Base-by-base conservation (phyloP, 306 rosid genomes). In the Pueraria montana region DNA sequence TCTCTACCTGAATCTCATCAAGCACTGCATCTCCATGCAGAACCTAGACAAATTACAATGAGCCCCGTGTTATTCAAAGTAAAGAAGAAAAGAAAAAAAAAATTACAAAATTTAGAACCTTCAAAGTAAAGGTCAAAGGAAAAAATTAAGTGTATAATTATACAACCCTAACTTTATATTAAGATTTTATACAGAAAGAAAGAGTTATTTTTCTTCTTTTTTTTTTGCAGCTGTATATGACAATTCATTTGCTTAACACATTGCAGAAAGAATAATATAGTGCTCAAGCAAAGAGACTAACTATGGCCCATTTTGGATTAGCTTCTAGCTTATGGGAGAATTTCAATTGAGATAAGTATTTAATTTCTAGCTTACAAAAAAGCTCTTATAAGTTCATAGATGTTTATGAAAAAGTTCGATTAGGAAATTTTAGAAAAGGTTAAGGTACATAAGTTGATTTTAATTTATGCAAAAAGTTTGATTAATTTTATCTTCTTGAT, bases 1-100 rank as follows among this genome's bases (percentile, higher is more conserved):
- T 72, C 74, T 77, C 72, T 69, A 95, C 98, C 98, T 73, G 94
- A 73, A 83, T 85, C 53, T 87, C 87, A 86, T 95, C 99, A 38
- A 93, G 86, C 68, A 93, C 97, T 21, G 98, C 98, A 93, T 95
- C 98, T 76, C 96, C 98, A 84, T 95, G 98, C 84, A 93, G 76
- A 85, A 95, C 98, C 98, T 91, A 75, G 67, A 55, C 78, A 82
- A 59, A 76, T 50, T 17, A 74, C 11, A 76, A 45, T 4, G 6
- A 80, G 53, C 69, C 36, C 40, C 66, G 42, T 21, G 43, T 81
- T 77, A 34, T 34, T 34, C 40, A 34, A 80, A 45, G 62, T 11
- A 1, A 27, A 50, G 34, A n/a, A 21, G 42, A 59, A 6, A 8
- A 2, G 7, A 26, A 32, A 43, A 3, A 61, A 30, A 34, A 43